phyloP scores from a whole-genome alignment of 371 early-diverging fungal species.

The Mucor indicus region DNA sequence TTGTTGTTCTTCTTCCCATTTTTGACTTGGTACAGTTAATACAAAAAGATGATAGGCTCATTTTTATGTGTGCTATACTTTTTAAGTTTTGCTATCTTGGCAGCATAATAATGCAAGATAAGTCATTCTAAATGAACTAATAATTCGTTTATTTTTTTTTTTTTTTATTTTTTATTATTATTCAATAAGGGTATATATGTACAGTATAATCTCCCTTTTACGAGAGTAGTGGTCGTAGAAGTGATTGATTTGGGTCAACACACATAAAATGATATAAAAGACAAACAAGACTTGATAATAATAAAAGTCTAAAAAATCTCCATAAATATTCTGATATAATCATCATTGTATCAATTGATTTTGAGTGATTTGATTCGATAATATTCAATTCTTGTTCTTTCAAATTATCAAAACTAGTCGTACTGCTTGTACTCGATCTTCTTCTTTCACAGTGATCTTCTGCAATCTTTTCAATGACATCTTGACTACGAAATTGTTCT shows the following conservation, averaged over 20 bases:
- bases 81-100: too few relatives aligned
- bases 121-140: too few relatives aligned
- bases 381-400: neutral
- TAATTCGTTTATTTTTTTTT: too few relatives aligned
- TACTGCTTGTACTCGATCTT: slow-evolving; percentile 3
- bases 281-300: slow-evolving; percentile 27
- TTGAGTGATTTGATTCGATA: neutral
- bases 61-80: too few relatives aligned
- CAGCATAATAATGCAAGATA: too few relatives aligned
- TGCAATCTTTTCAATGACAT: slow-evolving; percentile 36
- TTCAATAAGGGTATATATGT: too few relatives aligned
- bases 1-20: too few relatives aligned
- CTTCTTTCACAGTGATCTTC: slow-evolving; percentile 22
- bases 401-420: slow-evolving; percentile 1
- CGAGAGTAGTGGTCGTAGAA: too few relatives aligned
- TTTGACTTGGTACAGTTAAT: too few relatives aligned
- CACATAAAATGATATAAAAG: slow-evolving; percentile 35
- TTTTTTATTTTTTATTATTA: too few relatives aligned
- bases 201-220: too few relatives aligned
- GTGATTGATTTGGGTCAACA: slow-evolving; percentile 9
- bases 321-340: slow-evolving; percentile 30
- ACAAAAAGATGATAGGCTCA: too few relatives aligned
- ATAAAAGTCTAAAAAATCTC: slow-evolving; percentile 25
- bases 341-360: slow-evolving; percentile 7
- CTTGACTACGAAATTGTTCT: slow-evolving; percentile 35